Evolutionary conservation across 768 basidiomycete species (phyloP).

Genomic region (Collybiopsis confluens): DNA sequence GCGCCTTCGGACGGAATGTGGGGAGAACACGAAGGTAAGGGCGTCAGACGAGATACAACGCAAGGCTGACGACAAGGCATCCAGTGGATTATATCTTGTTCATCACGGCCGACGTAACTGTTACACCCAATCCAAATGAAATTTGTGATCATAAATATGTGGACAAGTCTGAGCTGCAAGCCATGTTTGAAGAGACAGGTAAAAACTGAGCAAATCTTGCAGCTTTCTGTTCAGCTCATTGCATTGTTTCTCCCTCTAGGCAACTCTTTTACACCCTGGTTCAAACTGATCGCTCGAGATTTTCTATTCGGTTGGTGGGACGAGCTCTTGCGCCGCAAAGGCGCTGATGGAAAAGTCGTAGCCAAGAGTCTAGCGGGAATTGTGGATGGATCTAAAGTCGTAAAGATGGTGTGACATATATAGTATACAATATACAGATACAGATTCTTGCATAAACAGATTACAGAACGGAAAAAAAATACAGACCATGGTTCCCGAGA

Average conservation of each 20-base stretch:
- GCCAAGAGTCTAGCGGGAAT: slow-evolving; percentile 62
- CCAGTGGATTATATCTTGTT: slow-evolving; percentile 98
- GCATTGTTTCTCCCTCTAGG: slow-evolving; percentile 33
- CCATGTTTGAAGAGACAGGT: slow-evolving; percentile 85
- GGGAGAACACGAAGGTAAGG: slow-evolving; percentile 98
- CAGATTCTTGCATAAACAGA: not conserved
- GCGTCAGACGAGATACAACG: no score
- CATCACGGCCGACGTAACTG: slow-evolving; percentile 81
- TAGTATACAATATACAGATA: slow-evolving; percentile 28
- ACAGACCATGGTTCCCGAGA: slow-evolving; percentile 6
- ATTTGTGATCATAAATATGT: slow-evolving; percentile 91
- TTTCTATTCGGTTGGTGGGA: slow-evolving; percentile 99
- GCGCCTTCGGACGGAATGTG: slow-evolving; percentile 89
- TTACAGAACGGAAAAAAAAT: not conserved
- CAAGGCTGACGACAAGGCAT: not conserved
- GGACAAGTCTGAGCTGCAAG: slow-evolving; percentile 81
- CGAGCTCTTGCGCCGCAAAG: slow-evolving; percentile 64
- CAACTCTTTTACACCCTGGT: slow-evolving; percentile 97
- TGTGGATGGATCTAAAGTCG: slow-evolving; percentile 68
- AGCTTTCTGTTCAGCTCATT: not conserved
- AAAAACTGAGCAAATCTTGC: slow-evolving; percentile 16
- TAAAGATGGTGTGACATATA: slow-evolving; percentile 46
- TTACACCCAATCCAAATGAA: slow-evolving; percentile 83
- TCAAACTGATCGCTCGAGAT: slow-evolving; percentile 95
- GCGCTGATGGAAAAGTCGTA: slow-evolving; percentile 49